These are phyloP conservation scores for Rhodotorula graminis DNA, from an alignment of 768 basidiomycete species.

Conservation along the genomic window DNA sequence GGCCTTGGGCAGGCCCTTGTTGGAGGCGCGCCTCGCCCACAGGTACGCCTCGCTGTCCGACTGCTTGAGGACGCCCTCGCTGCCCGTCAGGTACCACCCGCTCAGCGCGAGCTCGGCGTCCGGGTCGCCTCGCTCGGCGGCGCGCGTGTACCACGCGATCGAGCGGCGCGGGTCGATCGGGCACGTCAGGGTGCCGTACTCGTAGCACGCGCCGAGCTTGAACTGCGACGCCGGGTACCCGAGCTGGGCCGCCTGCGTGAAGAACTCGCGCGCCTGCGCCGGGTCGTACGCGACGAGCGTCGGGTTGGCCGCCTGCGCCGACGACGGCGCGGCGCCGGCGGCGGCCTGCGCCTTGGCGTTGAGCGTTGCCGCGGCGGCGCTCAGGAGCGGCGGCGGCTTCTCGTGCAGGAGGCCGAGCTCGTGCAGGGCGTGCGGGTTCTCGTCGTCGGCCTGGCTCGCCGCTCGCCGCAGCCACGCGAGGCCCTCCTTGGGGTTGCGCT, in stretches of 20 bases:
- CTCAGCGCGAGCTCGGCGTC: slow-evolving; percentile 93
- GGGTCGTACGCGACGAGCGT: slow-evolving; percentile 72
- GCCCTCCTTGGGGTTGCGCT: slow-evolving; percentile 81
- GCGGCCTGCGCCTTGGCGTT: slow-evolving; percentile 1
- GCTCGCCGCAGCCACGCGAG: slow-evolving; percentile 91
- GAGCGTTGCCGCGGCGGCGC: slow-evolving; percentile 24
- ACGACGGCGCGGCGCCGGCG: no score
- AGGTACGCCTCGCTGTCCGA: slow-evolving; percentile 98
- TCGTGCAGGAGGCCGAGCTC: slow-evolving; percentile 58
- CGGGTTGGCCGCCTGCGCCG: slow-evolving; percentile 45
- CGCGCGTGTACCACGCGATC: slow-evolving; percentile 98
- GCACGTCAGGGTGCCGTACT: slow-evolving; percentile 82
- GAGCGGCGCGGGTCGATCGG: slow-evolving; percentile 87
- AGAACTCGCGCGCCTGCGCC: slow-evolving; percentile 73
- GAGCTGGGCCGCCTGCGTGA: slow-evolving; percentile 83
- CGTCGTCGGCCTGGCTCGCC: slow-evolving; percentile 93
- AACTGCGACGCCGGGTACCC: slow-evolving; percentile 91
- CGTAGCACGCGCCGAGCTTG: slow-evolving; percentile 91
- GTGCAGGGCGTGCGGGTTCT: slow-evolving; percentile 86
- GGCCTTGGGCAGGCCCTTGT: slow-evolving; percentile 92
- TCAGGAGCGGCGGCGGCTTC: slow-evolving; percentile 44
- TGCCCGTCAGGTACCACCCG: slow-evolving; percentile 97
- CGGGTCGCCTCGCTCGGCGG: slow-evolving; percentile 90
- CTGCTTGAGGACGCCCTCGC: slow-evolving; percentile 92
- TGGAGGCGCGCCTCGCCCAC: slow-evolving; percentile 93